Percentiles rank a stretch among this genome's conserved stretches.
These are phyloP conservation scores for Penicillium verrucosum DNA, from an alignment of 2,329 filamentous ascomycete genomes.

Conservation along the genomic window DNA sequence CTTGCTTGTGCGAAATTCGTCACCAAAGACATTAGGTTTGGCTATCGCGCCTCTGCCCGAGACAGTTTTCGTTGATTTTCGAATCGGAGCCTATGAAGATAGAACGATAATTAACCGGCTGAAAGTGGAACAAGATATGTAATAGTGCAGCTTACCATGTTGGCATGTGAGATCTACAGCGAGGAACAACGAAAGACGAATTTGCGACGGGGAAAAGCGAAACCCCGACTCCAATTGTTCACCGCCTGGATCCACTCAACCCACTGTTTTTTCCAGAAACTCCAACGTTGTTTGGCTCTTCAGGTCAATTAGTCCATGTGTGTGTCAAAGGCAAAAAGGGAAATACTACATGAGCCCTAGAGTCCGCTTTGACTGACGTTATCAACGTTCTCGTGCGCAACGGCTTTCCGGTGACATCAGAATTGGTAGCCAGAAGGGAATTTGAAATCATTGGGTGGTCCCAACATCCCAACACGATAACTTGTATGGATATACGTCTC, in stretches of 20 bases:
- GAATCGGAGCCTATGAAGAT: constrained; percentile 28
- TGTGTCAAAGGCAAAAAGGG: background rate
- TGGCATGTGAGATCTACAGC: constrained; percentile 12
- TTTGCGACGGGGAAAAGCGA: constrained; percentile 8
- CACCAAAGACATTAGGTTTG: constrained; percentile 20
- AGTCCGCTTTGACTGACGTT: constrained; percentile 18
- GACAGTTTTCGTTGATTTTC: constrained; percentile 17
- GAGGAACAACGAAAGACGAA: constrained; percentile 1
- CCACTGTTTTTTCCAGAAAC: constrained; percentile 12
- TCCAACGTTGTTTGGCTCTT: constrained; percentile 18
- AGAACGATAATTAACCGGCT: constrained; percentile 14
- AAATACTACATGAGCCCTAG: too few relatives aligned
- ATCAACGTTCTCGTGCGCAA: background rate
- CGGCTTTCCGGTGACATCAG: constrained; percentile 7
- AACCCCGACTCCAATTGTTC: constrained; percentile 3
- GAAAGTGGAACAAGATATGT: constrained; percentile 10
- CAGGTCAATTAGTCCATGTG: background rate
- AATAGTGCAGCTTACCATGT: constrained; percentile 7
- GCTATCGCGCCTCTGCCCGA: constrained; percentile 17
- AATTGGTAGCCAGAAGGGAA: constrained; percentile 3
- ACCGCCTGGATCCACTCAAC: constrained; percentile 7
- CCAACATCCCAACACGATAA: constrained; percentile 5
- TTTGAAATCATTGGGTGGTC: constrained; percentile 13
- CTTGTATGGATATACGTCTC: constrained; percentile 18
- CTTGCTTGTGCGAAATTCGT: constrained; percentile 67